Evolutionary conservation across 83 land plant genomes (phyloP).

Genomic region (Larix sibirica): DNA sequence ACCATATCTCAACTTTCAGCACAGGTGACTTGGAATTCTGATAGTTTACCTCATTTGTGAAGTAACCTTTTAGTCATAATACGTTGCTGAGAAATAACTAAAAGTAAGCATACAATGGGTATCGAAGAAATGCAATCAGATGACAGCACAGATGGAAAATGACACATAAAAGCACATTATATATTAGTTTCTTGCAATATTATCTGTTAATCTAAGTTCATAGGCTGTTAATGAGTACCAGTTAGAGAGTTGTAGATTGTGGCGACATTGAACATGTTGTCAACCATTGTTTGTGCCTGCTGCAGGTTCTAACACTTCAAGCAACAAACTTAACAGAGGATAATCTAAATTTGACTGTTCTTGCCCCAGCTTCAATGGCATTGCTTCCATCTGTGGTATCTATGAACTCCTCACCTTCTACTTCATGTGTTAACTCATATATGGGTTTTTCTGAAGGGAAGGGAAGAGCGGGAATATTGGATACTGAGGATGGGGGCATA

Average conservation of each 20-base stretch:
- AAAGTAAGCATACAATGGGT: not conserved
- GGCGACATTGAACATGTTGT: not conserved
- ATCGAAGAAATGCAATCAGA: not conserved
- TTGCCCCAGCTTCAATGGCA: constrained; percentile 85
- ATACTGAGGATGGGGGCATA: constrained; percentile 24
- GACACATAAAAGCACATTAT: not conserved
- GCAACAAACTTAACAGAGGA: constrained; percentile 93
- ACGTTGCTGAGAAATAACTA: not conserved
- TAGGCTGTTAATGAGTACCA: not conserved
- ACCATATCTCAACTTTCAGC: constrained; percentile 72
- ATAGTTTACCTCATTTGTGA: not conserved
- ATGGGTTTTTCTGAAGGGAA: constrained; percentile 42
- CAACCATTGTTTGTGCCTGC: not conserved
- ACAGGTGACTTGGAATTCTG: constrained; percentile 54
- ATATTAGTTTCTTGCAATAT: not conserved
- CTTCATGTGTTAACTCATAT: constrained; percentile 48
- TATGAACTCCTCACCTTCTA: constrained; percentile 56
- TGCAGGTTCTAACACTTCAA: constrained; percentile 93
- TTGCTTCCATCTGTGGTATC: constrained; percentile 76
- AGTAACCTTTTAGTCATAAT: not conserved
- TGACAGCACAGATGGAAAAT: not conserved
- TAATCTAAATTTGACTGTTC: constrained; percentile 81
- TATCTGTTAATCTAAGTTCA: not conserved
- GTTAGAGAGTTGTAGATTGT: not conserved
- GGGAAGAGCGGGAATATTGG: constrained; percentile 18